These are phyloP conservation scores for Hyaloscypha finlandica DNA, from an alignment of 495 filamentous ascomycete genomes.

Conservation along the genomic window DNA sequence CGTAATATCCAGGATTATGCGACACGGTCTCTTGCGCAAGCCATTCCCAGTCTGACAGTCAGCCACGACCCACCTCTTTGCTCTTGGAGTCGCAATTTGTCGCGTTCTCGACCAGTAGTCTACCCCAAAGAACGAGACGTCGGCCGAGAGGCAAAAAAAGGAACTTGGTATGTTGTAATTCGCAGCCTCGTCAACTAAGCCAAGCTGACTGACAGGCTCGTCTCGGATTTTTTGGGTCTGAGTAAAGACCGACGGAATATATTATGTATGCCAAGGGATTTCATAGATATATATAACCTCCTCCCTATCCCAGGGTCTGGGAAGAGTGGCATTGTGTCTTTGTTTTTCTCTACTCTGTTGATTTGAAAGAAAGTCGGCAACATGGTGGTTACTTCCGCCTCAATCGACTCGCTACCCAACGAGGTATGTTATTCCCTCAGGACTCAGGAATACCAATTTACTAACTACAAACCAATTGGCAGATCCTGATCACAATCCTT, in stretches of 20 bases:
- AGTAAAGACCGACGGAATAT: not conserved
- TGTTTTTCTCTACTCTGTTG: slow-evolving; percentile 6
- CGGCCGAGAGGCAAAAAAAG: not conserved
- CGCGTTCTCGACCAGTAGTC: not conserved
- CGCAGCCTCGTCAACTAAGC: not conserved
- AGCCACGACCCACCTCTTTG: not conserved
- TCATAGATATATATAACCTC: not conserved
- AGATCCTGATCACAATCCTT: slow-evolving; percentile 72
- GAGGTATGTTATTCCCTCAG: slow-evolving; percentile 17
- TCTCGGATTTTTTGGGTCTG: not conserved
- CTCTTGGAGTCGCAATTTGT: no score
- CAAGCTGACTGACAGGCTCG: not conserved
- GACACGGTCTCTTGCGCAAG: not conserved
- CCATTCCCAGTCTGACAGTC: not conserved
- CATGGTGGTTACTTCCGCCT: slow-evolving; percentile 9
- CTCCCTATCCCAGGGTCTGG: not conserved
- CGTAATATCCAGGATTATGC: not conserved
- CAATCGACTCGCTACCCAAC: slow-evolving; percentile 23
- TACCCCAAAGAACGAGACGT: not conserved
- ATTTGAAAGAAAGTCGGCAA: not conserved
- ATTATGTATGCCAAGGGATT: not conserved
- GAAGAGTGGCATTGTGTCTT: not conserved
- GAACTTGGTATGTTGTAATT: not conserved
- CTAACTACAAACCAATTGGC: slow-evolving; percentile 5
- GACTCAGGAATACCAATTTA: not conserved